Base-by-base conservation (phyloP, 257 asterid genomes). In the Jacaranda mimosifolia region DNA sequence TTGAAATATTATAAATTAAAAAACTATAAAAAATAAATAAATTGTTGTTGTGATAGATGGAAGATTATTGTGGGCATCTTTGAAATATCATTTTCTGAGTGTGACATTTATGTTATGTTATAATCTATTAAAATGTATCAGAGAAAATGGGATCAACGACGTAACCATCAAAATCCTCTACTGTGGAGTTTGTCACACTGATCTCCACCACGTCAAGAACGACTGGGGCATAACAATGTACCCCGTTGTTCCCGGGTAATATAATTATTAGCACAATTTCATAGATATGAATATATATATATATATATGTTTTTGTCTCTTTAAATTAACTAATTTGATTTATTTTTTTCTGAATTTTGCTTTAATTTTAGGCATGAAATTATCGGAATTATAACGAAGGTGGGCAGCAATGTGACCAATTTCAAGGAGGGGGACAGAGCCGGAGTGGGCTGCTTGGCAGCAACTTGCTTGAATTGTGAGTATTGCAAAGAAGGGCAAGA, bases 361-460 rank as follows among this genome's bases (percentile, higher is more conserved):
- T 13, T 15, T 3, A 1, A 0, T 67, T 63, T 13, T 63, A 94
- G 99, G 86, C 98, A 94, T 78, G 99, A 94, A 83, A 91, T 94
- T 1, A 86, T 89, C 4, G 99, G 99, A 66, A 77, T 89, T 9
- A 79, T 94, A 63, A 86, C 93, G 0, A 85, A 89, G 63, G 93
- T 94, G 60, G 99, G 99, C 3, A 87, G 87, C 85, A 83, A 90
- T 0, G 98, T 91, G 82, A 86, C 53, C n/a, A 79, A 78, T 0
- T 92, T 94, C 82, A 89, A 86, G 83, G 84, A 68, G 1, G 99
- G 99, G 3, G 95, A 90, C 65, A 83, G 85, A 40, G 99, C 85
- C 4, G 99, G 99, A 3, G 95, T 92, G 0, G 99, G 99, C 1
- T 94, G 95, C 87, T 46, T 92, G 83, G 94, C 96, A 2, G 99